Evolutionary conservation across 148 eudicot genomes (phyloP).

Genomic region (Chenopodium quinoa): DNA sequence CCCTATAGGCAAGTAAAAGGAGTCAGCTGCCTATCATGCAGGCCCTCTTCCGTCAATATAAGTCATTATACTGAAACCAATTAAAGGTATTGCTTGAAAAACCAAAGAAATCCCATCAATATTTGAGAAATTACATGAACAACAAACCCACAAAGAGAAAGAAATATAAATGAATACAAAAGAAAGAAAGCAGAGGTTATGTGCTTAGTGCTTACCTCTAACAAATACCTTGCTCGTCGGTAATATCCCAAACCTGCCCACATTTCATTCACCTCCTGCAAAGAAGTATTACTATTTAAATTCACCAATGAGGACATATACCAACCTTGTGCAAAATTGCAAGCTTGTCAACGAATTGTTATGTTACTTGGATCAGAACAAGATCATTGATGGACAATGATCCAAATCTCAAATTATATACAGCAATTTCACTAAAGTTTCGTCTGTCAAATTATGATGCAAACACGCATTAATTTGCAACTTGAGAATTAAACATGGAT

Average conservation of each 20-base stretch:
- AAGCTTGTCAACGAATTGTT: neutral
- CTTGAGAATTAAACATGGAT: neutral
- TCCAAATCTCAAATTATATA: neutral
- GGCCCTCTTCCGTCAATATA: neutral
- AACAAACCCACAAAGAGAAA: neutral
- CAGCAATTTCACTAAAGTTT: neutral
- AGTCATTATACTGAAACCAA: neutral
- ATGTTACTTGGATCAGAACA: neutral
- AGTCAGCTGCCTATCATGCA: conserved; percentile 9
- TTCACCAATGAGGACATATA: neutral
- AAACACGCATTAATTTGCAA: neutral
- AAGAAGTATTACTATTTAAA: conserved; percentile 1
- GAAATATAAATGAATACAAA: neutral
- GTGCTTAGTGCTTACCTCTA: conserved; percentile 53
- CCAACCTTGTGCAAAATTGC: neutral
- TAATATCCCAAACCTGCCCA: conserved; percentile 99
- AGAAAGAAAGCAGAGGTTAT: neutral
- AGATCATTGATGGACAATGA: neutral
- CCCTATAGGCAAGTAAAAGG: conserved; percentile 43
- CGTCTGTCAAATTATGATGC: neutral
- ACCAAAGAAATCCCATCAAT: neutral
- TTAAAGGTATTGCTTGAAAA: neutral
- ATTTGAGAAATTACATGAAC: neutral
- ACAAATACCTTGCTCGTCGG: conserved; percentile 78
- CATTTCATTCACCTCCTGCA: conserved; percentile 97